These are phyloP conservation scores for Talaromyces sp. DNA, from an alignment of 2,329 filamentous ascomycete genomes.

Conservation along the genomic window DNA sequence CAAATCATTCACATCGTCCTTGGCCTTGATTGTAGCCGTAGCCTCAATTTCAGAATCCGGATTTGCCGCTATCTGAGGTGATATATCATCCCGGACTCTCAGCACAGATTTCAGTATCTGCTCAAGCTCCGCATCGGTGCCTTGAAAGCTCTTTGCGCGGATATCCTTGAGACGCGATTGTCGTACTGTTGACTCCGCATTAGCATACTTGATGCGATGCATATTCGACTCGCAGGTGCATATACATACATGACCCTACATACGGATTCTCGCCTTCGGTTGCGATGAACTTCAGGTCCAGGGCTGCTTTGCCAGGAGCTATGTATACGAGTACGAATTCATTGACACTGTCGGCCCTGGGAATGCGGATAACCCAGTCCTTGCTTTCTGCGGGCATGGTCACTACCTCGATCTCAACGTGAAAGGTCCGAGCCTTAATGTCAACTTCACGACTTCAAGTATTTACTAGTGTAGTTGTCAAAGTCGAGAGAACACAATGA, in stretches of 20 bases:
- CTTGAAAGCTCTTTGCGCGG: slow-evolving; percentile 44
- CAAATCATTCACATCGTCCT: slow-evolving; percentile 32
- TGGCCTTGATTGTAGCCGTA: slow-evolving; percentile 28
- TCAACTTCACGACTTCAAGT: not conserved
- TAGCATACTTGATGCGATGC: not conserved
- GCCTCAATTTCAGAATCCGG: slow-evolving; percentile 31
- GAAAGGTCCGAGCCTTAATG: not conserved
- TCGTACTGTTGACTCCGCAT: slow-evolving; percentile 31
- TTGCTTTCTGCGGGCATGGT: slow-evolving; percentile 14
- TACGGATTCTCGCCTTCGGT: slow-evolving; percentile 59
- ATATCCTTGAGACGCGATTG: slow-evolving; percentile 35
- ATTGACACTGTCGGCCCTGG: slow-evolving; percentile 42
- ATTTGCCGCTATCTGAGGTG: slow-evolving; percentile 15
- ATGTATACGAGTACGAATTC: slow-evolving; percentile 52
- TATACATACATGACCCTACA: slow-evolving; percentile 42
- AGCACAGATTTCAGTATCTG: slow-evolving; percentile 37
- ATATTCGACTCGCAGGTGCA: not conserved
- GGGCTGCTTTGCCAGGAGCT: slow-evolving; percentile 33
- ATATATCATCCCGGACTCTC: slow-evolving; percentile 23
- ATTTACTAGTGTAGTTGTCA: not conserved
- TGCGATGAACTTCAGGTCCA: slow-evolving; percentile 56
- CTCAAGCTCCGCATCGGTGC: slow-evolving; percentile 43
- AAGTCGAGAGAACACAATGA: not conserved
- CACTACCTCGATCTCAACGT: not conserved
- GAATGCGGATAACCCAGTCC: slow-evolving; percentile 49